phyloP scores from a whole-genome alignment of 1,284 basidiomycete species.

The Spongiforma sp. region DNA sequence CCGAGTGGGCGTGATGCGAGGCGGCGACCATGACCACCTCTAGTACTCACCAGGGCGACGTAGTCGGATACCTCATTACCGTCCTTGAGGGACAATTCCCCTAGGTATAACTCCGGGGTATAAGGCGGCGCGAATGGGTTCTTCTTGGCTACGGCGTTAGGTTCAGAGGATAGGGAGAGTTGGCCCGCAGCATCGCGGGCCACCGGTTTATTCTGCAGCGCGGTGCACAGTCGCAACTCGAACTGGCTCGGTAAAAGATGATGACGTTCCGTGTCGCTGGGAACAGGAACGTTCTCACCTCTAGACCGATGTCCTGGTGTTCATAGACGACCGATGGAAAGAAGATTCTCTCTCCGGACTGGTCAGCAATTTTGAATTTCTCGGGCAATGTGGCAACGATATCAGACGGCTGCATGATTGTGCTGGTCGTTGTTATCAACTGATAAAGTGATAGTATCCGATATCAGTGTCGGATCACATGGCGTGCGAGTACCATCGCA shows the following conservation, averaged over 20 bases:
- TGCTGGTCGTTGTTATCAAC: neutral
- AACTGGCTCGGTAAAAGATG: slow-evolving; percentile 54
- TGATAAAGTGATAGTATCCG: too few species aligned
- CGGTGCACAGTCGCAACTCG: slow-evolving; percentile 81
- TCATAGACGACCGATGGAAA: slow-evolving; percentile 72
- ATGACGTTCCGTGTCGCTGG: neutral
- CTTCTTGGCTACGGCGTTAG: slow-evolving; percentile 40
- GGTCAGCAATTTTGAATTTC: slow-evolving; percentile 63
- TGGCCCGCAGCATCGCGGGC: slow-evolving; percentile 49
- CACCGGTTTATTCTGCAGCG: slow-evolving; percentile 76
- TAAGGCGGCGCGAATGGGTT: slow-evolving; percentile 88
- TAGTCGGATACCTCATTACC: slow-evolving; percentile 68
- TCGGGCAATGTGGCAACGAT: slow-evolving; percentile 65
- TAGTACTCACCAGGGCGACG: slow-evolving; percentile 74
- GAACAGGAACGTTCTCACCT: slow-evolving; percentile 53
- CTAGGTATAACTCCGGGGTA: slow-evolving; percentile 71
- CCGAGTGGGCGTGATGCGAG: slow-evolving; percentile 1
- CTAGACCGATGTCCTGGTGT: slow-evolving; percentile 63
- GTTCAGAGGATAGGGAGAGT: slow-evolving; percentile 29
- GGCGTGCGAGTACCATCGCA: too few species aligned
- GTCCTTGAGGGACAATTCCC: slow-evolving; percentile 62
- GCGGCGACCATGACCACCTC: neutral
- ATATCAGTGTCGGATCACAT: too few species aligned
- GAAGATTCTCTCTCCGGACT: slow-evolving; percentile 76
- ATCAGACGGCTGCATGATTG: slow-evolving; percentile 43